Evolutionary conservation across 768 basidiomycete genomes (phyloP).

Genomic region (Boletus patriciae): DNA sequence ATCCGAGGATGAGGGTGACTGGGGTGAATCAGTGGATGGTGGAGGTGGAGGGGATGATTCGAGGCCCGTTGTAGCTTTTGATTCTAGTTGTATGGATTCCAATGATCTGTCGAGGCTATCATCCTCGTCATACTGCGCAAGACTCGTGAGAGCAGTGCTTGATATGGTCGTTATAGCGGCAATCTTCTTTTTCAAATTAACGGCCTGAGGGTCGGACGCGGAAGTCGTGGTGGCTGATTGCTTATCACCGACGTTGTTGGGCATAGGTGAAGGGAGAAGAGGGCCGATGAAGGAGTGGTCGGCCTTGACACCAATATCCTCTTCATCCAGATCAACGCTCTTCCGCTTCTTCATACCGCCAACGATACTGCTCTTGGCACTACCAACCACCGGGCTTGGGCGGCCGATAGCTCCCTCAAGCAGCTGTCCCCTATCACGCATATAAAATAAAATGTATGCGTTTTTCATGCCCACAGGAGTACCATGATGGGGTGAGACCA

Average conservation of each 20-base stretch:
- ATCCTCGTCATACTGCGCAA: conserved; percentile 45
- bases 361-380: conserved; percentile 41
- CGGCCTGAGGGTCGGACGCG: conserved; percentile 52
- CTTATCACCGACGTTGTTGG: conserved; percentile 16
- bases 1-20: conserved; percentile 32
- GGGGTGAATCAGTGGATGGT: conserved; percentile 35
- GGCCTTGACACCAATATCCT: conserved; percentile 51
- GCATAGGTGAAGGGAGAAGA: conserved; percentile 51
- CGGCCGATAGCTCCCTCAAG: conserved; percentile 58
- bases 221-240: conserved; percentile 16
- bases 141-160: conserved; percentile 38
- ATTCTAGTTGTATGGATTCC: conserved; percentile 15
- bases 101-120: conserved; percentile 32
- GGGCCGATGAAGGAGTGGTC: conserved; percentile 63
- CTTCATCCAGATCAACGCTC: conserved; percentile 45
- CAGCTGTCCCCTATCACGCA: conserved; percentile 74
- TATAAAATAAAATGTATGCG: conserved; percentile 94
- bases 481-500: conserved; percentile 45
- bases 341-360: conserved; percentile 51
- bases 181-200: conserved; percentile 53
- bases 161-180: conserved; percentile 35
- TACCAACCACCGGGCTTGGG: conserved; percentile 16
- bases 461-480: conserved; percentile 65
- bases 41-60: conserved; percentile 34
- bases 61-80: conserved; percentile 20